Conservation (phyloP, 208 protist species). For the Tetramitus jugosus region DNA sequence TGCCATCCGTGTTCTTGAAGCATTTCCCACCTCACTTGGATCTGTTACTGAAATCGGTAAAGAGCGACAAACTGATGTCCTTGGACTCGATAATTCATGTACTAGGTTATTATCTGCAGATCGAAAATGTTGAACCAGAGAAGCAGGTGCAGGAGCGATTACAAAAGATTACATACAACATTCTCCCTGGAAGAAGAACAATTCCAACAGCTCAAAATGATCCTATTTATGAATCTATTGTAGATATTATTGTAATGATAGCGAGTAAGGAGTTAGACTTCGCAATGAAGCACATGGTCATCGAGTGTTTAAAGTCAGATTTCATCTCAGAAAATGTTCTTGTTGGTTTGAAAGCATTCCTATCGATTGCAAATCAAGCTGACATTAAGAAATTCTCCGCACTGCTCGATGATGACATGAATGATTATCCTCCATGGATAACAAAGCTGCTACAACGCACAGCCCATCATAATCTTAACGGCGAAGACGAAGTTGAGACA, state of each 20-base stretch:
- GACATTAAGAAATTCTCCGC: conserved; percentile 2
- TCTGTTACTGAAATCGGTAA: background rate
- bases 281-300: background rate
- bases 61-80: background rate
- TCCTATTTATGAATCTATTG: background rate
- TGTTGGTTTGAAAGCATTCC: background rate
- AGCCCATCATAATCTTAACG: background rate
- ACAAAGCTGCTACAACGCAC: background rate
- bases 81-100: conserved; percentile 9
- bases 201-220: background rate
- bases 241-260: conserved; percentile 19
- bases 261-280: background rate
- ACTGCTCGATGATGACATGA: background rate
- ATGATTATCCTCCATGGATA: background rate
- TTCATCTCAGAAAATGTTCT: background rate
- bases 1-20: background rate
- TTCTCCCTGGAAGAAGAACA: background rate
- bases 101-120: conserved; percentile 9
- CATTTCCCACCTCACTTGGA: background rate
- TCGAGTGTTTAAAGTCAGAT: background rate
- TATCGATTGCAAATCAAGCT: background rate
- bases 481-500: background rate
- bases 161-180: background rate
- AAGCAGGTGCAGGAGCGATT: background rate
- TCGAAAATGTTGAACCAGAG: background rate